phyloP scores from a whole-genome alignment of 2,329 filamentous ascomycete species.

The Talaromyces amestolkiae region DNA sequence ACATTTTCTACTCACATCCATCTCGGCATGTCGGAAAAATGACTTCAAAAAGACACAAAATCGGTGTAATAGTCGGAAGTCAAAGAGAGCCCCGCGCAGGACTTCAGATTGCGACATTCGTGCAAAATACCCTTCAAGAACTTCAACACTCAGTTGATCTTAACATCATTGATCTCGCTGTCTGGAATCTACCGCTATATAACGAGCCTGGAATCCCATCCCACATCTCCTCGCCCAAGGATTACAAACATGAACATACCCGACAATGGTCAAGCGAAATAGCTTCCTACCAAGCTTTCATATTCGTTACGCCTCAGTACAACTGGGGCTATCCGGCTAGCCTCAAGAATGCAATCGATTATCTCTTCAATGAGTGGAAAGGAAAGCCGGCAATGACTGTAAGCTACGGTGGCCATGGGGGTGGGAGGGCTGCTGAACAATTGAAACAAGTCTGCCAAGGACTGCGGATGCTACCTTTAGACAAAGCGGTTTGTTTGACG shows the following conservation, averaged over 20 bases:
- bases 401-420: slow-evolving; percentile 49
- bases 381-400: slow-evolving; percentile 52
- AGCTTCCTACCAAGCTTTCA: slow-evolving; percentile 26
- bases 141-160: not conserved
- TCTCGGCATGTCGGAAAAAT: not conserved
- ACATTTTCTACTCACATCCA: not conserved
- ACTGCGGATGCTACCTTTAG: slow-evolving; percentile 11
- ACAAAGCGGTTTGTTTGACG: not conserved
- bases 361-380: slow-evolving; percentile 56
- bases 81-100: slow-evolving; percentile 6
- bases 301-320: slow-evolving; percentile 45
- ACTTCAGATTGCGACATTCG: slow-evolving; percentile 8
- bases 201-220: slow-evolving; percentile 12
- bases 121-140: not conserved
- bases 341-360: slow-evolving; percentile 60
- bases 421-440: slow-evolving; percentile 17
- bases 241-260: slow-evolving; percentile 15
- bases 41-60: not conserved
- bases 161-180: slow-evolving; percentile 6
- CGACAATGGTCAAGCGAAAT: slow-evolving; percentile 12
- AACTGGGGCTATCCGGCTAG: slow-evolving; percentile 52
- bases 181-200: slow-evolving; percentile 13
- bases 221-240: not conserved
- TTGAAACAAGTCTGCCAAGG: slow-evolving; percentile 13
- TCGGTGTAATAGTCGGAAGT: slow-evolving; percentile 11